Conservation (phyloP, 805 yeast genomes). For the Wickerhamomyces alni region DNA sequence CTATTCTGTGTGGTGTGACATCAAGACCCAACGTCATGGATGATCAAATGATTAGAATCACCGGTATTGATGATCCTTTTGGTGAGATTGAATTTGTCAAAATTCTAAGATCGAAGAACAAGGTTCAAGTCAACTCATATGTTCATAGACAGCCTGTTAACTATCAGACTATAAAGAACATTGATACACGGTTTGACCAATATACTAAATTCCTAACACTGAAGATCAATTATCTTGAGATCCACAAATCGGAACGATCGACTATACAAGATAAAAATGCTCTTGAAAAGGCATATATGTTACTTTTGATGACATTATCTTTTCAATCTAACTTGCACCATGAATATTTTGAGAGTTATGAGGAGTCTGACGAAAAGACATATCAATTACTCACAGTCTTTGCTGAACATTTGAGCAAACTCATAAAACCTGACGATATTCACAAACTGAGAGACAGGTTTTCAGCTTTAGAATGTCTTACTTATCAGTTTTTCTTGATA, state of each 20-base stretch:
- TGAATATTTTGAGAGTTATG: slow-evolving; percentile 8
- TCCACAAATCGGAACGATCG: too few species aligned
- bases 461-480: slow-evolving; percentile 13
- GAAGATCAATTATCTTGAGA: neutral
- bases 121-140: slow-evolving; percentile 8
- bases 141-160: slow-evolving; percentile 2
- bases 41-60: slow-evolving; percentile 5
- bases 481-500: slow-evolving; percentile 16
- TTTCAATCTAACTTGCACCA: slow-evolving; percentile 16
- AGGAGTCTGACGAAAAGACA: slow-evolving; percentile 13
- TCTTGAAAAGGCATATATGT: slow-evolving; percentile 3
- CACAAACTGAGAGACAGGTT: slow-evolving; percentile 9
- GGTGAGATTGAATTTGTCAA: slow-evolving; percentile 14
- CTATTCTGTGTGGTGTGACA: slow-evolving; percentile 10
- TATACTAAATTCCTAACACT: slow-evolving; percentile 6
- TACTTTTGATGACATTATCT: slow-evolving; percentile 7
- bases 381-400: slow-evolving; percentile 3
- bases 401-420: neutral
- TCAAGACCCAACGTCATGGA: slow-evolving; percentile 17
- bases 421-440: neutral
- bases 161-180: slow-evolving; percentile 5
- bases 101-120: slow-evolving; percentile 14
- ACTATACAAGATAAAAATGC: too few species aligned
- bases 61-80: slow-evolving; percentile 8
- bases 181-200: slow-evolving; percentile 12